Percentiles rank a stretch among this genome's conserved stretches.
phyloP scores from a whole-genome alignment of 192 early-diverging fungal genomes.

The Gaertneriomyces semiglobifer region DNA sequence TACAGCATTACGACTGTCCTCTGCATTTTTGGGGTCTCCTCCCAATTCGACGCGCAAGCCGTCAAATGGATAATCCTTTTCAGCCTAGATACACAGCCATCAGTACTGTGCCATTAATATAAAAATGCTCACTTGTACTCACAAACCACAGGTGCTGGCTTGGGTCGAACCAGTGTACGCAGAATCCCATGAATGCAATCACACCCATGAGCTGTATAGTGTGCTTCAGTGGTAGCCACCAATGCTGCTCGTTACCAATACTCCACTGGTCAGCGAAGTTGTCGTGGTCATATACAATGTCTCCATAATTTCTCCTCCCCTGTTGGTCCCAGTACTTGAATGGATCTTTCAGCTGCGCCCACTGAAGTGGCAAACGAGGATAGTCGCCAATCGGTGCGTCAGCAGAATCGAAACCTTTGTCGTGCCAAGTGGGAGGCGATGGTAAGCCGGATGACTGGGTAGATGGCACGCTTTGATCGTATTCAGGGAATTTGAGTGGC shows the following conservation, averaged over 20 bases:
- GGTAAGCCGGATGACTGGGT: constrained; percentile 22
- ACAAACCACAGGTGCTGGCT: constrained; percentile 38
- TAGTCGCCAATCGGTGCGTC: constrained; percentile 50
- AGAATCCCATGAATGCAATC: constrained; percentile 24
- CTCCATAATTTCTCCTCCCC: constrained; percentile 51
- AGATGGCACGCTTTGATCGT: constrained; percentile 39
- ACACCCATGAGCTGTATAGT: constrained; percentile 21
- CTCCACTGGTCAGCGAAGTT: constrained; percentile 41
- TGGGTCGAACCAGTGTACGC: constrained; percentile 32
- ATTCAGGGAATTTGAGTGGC: constrained; percentile 49
- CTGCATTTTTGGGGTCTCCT: constrained; percentile 45
- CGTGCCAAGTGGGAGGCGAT: constrained; percentile 29
- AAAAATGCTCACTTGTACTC: constrained; percentile 2
- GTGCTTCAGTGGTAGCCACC: constrained; percentile 22
- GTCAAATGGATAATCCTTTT: constrained; percentile 49
- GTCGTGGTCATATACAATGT: constrained; percentile 46
- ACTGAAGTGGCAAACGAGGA: constrained; percentile 45
- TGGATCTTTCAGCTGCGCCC: constrained; percentile 44
- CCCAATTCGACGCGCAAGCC: constrained; percentile 51
- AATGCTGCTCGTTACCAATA: constrained; percentile 38
- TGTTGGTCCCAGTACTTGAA: constrained; percentile 58
- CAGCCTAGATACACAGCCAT: constrained; percentile 29
- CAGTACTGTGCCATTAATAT: background rate
- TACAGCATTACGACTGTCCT: constrained; percentile 22
- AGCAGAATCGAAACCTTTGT: constrained; percentile 30